These are phyloP conservation scores for Cystobasidium tubakii DNA, from an alignment of 768 basidiomycete genomes.

Conservation along the genomic window DNA sequence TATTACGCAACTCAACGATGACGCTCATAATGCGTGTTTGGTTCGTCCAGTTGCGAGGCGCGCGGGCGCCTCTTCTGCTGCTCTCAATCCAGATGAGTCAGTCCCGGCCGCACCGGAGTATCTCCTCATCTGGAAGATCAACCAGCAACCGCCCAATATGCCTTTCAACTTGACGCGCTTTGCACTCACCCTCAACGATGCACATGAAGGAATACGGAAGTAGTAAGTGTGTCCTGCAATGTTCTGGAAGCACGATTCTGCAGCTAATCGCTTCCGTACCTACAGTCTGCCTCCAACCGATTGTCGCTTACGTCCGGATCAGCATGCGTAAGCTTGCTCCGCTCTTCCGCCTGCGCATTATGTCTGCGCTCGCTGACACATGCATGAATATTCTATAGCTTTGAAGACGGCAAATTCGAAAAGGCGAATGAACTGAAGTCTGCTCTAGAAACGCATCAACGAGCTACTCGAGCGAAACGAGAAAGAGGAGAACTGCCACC, in stretches of 20 bases:
- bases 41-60: conserved; percentile 60
- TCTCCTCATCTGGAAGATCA: conserved; percentile 86
- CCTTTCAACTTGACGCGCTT: conserved; percentile 96
- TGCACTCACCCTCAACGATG: conserved; percentile 85
- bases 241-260: too few relatives aligned
- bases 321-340: conserved; percentile 57
- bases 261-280: neutral
- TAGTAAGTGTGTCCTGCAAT: conserved; percentile 1
- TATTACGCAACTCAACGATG: too few relatives aligned
- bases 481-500: conserved; percentile 67
- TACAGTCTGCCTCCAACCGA: conserved; percentile 78
- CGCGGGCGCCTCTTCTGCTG: conserved; percentile 58
- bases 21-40: too few relatives aligned
- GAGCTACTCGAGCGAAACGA: conserved; percentile 63
- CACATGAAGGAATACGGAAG: conserved; percentile 62
- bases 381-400: conserved; percentile 50
- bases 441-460: conserved; percentile 65
- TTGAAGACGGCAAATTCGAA: conserved; percentile 81
- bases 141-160: conserved; percentile 63
- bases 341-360: too few relatives aligned
- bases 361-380: too few relatives aligned
- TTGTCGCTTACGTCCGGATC: conserved; percentile 84
- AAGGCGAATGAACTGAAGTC: conserved; percentile 72
- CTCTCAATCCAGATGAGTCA: conserved; percentile 66
- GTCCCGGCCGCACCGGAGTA: conserved; percentile 62